A percentile compares a stretch with the other conserved stretches of the same genome.
phyloP scores from a whole-genome alignment of 2,329 filamentous ascomycete species.

The Penicillium freii region DNA sequence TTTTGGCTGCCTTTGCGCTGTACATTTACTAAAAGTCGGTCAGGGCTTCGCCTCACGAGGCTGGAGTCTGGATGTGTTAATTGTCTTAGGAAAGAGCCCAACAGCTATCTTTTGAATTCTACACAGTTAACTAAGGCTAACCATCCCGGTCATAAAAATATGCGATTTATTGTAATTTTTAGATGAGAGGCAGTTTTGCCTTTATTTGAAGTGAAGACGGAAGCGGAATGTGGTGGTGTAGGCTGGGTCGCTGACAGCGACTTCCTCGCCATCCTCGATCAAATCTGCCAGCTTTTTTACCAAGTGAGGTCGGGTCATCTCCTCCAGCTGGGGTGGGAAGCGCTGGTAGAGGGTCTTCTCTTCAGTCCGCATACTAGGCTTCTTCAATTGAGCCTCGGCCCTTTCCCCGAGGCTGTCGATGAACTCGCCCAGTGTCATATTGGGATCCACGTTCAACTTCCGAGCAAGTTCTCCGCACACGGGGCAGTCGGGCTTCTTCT shows the following conservation, averaged over 20 bases:
- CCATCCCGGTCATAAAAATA: slow-evolving; percentile 9
- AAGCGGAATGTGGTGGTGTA: slow-evolving; percentile 71
- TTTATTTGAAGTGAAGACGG: slow-evolving; percentile 51
- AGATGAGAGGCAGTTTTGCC: neutral
- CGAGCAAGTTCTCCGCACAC: slow-evolving; percentile 85
- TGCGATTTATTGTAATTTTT: slow-evolving; percentile 5
- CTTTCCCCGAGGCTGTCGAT: slow-evolving; percentile 78
- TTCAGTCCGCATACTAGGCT: slow-evolving; percentile 78
- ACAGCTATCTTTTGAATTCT: slow-evolving; percentile 24
- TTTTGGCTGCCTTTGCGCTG: slow-evolving; percentile 31
- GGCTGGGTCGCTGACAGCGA: slow-evolving; percentile 90
- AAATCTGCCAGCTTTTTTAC: slow-evolving; percentile 73
- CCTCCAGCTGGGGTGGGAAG: slow-evolving; percentile 74
- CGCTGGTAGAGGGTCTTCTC: slow-evolving; percentile 89
- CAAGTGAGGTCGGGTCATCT: slow-evolving; percentile 80
- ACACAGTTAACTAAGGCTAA: slow-evolving; percentile 13
- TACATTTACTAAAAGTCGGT: slow-evolving; percentile 37
- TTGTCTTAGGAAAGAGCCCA: slow-evolving; percentile 28
- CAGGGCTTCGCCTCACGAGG: slow-evolving; percentile 31
- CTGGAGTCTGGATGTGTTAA: slow-evolving; percentile 34
- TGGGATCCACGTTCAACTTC: slow-evolving; percentile 68
- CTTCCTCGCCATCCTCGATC: slow-evolving; percentile 76
- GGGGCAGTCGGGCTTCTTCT: slow-evolving; percentile 91
- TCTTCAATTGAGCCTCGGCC: slow-evolving; percentile 90
- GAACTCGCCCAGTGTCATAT: slow-evolving; percentile 75